phyloP scores from a whole-genome alignment of 345 rosid species.

The Garcia nutans region DNA sequence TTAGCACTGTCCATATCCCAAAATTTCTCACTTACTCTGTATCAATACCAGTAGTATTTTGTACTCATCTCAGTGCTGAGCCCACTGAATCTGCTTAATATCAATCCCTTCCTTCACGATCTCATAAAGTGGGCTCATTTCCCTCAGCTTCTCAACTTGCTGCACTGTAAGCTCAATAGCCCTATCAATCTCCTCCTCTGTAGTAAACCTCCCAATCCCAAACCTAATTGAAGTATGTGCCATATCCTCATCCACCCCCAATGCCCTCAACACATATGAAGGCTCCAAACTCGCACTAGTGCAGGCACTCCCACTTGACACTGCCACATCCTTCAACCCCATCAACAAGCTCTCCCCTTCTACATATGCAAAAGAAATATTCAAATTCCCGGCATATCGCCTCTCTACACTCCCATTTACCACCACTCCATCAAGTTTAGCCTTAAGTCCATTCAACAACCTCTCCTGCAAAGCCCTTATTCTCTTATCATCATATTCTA shows the following conservation, averaged over 20 bases:
- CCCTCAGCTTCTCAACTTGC: conserved; percentile 91
- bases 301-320: conserved; percentile 98
- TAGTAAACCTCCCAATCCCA: conserved; percentile 95
- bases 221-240: conserved; percentile 79
- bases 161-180: conserved; percentile 80
- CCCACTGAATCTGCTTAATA: conserved; percentile 81
- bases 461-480: conserved; percentile 62
- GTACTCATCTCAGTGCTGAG: conserved; percentile 60
- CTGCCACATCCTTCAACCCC: conserved; percentile 98
- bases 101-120: conserved; percentile 89
- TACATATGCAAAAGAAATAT: conserved; percentile 86
- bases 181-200: conserved; percentile 77
- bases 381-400: conserved; percentile 80
- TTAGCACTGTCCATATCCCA: neutral
- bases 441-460: conserved; percentile 62
- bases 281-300: conserved; percentile 99
- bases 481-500: conserved; percentile 81
- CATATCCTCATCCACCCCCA: conserved; percentile 98
- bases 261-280: conserved; percentile 86
- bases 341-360: conserved; percentile 97
- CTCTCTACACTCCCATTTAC: conserved; percentile 84
- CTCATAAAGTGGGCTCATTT: conserved; percentile 96
- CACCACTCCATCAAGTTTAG: conserved; percentile 77
- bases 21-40: neutral
- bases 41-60: conserved; percentile 7